Evolutionary conservation across 371 early-diverging fungal genomes (phyloP).

Genomic region (Modicella reniformis): DNA sequence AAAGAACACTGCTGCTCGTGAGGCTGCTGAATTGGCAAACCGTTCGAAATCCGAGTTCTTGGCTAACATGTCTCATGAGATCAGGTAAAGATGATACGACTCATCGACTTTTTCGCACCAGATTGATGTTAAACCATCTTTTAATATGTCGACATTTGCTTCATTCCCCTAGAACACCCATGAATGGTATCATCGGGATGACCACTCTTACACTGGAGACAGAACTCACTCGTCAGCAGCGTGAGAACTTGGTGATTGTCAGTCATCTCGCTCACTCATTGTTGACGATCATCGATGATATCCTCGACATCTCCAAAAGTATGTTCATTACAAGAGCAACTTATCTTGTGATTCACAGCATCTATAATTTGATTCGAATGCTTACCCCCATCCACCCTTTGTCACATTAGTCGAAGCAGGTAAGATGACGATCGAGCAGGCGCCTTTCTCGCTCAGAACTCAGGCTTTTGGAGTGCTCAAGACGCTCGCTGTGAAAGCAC

Average conservation of each 20-base stretch:
- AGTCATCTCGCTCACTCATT: constrained; percentile 73
- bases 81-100: constrained; percentile 19
- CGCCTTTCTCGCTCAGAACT: constrained; percentile 72
- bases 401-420: constrained; percentile 71
- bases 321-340: constrained; percentile 15
- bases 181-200: constrained; percentile 85
- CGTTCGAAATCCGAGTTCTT: constrained; percentile 79
- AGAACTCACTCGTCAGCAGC: constrained; percentile 76
- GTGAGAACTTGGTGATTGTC: constrained; percentile 79
- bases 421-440: constrained; percentile 74
- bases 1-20: constrained; percentile 76
- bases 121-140: not conserved
- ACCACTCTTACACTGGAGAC: constrained; percentile 72
- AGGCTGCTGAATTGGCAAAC: constrained; percentile 80
- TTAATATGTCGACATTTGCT: too few relatives aligned
- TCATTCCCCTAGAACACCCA: constrained; percentile 70
- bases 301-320: constrained; percentile 84
- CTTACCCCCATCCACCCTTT: not conserved
- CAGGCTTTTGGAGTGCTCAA: constrained; percentile 73
- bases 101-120: not conserved
- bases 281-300: constrained; percentile 80
- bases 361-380: not conserved
- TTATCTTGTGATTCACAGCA: not conserved
- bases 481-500: constrained; percentile 72
- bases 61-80: constrained; percentile 82